phyloP scores from a whole-genome alignment of 1,284 basidiomycete genomes.

The Ustilago bromivora region DNA sequence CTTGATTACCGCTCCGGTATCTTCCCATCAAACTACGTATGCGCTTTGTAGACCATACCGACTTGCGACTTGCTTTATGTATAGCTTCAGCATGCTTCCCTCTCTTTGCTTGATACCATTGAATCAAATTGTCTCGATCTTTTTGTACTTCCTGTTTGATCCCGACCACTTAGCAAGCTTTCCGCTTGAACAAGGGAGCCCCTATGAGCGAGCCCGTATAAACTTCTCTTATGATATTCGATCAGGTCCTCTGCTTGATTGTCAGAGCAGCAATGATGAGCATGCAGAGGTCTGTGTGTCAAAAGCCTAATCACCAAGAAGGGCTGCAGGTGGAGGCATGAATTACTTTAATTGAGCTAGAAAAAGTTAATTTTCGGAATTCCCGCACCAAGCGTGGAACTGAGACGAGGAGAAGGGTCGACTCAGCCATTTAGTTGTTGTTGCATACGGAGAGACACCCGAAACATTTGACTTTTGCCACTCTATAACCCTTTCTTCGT shows the following conservation, averaged over 20 bases:
- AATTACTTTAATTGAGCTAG: background rate
- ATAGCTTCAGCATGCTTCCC: background rate
- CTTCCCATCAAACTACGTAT: conserved; percentile 38
- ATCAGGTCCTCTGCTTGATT: background rate
- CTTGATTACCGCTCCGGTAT: conserved; percentile 35
- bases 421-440: conserved; percentile 27
- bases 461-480: conserved; percentile 18
- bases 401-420: conserved; percentile 13
- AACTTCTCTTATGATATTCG: background rate
- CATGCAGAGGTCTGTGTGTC: conserved; percentile 4
- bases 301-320: conserved; percentile 20
- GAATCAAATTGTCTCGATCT: background rate
- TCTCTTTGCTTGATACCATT: background rate
- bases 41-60: conserved; percentile 5
- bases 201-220: background rate
- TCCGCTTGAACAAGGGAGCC: background rate
- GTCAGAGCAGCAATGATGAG: background rate
- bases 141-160: background rate
- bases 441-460: background rate
- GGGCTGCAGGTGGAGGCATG: conserved; percentile 22
- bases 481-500: conserved; percentile 3
- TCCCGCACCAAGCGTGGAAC: conserved; percentile 12
- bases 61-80: background rate
- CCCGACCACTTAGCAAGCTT: background rate
- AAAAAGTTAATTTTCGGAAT: background rate